Evolutionary conservation across 139 green algal genomes (phyloP), one percentile per base, ranked within the genome.

Genomic region (Chlorella sp.): DNA sequence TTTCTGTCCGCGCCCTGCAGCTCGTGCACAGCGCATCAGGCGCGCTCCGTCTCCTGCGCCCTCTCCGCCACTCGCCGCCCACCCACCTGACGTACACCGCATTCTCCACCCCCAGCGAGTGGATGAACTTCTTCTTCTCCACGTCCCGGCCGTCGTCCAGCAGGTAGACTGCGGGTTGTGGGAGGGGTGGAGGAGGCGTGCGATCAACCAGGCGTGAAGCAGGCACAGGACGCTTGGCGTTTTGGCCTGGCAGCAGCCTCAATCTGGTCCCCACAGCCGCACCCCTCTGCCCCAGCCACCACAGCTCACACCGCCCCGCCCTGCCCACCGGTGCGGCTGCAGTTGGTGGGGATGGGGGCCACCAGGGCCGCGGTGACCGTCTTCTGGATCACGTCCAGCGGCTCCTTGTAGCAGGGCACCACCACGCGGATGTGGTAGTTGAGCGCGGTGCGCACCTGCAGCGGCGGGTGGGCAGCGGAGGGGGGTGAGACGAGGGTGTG

Each of bases 341-440:
- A 93, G 78, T 84, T 84, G 19, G 62, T 41, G 5, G 91, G 91
- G 58, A 94, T 84, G 44, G 79, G 48, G 1, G 90, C 88, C 64
- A 83, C 88, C n/a, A 88, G 76, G 2, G 91, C 88, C 20, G 90
- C 91, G 41, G 87, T 81, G 20, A 94, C 51, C 14, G 91, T 94
- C 65, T 91, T 91, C 32, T 69, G 69, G 44, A 94, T 67, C 41
- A 93, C 90, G 40, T 93, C 91, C 43, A 93, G 81, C 36, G 90
- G 86, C 86, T 94, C 91, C 84, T 92, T 92, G 86, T 94, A 94
- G 84, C 88, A 92, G 69, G 90, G 90, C n/a, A 94, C 81, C 22
- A 92, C 58, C 76, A 94, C 89, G 28, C 91, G 86, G 56, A 94
- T 78, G 82, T 93, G 87, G 84, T 94, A 94, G 7, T 74, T 78